Base-by-base conservation (phyloP, 2,329 filamentous ascomycete species). In the Phaeosphaeria sp. region DNA sequence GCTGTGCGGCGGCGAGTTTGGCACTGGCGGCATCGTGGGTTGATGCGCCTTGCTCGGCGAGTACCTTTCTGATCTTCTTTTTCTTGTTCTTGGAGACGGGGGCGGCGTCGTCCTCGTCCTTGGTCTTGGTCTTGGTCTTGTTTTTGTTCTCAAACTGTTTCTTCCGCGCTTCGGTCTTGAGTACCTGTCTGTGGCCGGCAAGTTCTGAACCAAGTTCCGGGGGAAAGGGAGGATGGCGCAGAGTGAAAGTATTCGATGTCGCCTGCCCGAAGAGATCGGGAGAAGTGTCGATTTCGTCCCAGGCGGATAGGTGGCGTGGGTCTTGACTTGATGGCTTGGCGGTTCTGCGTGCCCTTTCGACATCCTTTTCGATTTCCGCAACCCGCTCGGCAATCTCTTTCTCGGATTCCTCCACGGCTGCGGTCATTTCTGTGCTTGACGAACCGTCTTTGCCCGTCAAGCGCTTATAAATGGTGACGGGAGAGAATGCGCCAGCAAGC, bases 131-230 rank as follows among this genome's bases (percentile, higher is more conserved):
- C n/a, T n/a, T n/a, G n/a, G n/a, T n/a, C n/a, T n/a, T n/a, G n/a
- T n/a, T n/a, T n/a, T n/a, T n/a, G n/a, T n/a, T n/a, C n/a, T n/a
- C n/a, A n/a, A n/a, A n/a, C n/a, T n/a, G n/a, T n/a, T 75, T 74
- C 60, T 77, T 76, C 51, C 77, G 74, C 55, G 76, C 74, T 53
- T 93, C 90, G 79, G 96, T 92, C 48, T 9, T 84, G 52, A 89
- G 92, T 71, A 67, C 58, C 44, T 58, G 56, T 30, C 68, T 63
- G 86, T 93, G 95, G 69, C 85, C 87, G 67, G 89, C 61, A 18
- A 98, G 83, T 82, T 98, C 94, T 75, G 97, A 89, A 64, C 96
- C 84, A 39, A 97, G 85, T n/a, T 78, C 80, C 27, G 83, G 79
- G 5, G 94, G 93, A 84, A 97, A 92, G 15, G 94, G 94, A 24